Conservation (phyloP, 345 rosid genomes). For the Xanthoceras sorbifolium region DNA sequence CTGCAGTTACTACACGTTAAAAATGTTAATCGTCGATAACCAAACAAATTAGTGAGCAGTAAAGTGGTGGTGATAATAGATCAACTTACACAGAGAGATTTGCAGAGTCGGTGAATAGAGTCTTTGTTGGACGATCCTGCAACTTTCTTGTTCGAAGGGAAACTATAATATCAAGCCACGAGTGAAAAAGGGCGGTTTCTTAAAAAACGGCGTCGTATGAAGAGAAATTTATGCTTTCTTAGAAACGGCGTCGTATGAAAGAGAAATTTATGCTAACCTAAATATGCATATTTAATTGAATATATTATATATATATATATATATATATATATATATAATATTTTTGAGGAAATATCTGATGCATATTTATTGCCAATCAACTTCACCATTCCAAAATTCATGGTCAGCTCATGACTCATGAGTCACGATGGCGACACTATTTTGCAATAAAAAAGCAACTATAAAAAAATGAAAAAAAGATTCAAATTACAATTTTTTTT, state of each 20-base stretch:
- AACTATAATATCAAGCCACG: too few species aligned
- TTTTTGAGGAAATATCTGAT: too few species aligned
- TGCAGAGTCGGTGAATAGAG: background rate
- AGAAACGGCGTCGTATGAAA: background rate
- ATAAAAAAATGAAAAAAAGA: too few species aligned
- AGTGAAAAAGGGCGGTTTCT: background rate
- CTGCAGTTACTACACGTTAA: background rate
- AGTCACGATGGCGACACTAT: too few species aligned
- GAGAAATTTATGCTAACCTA: background rate
- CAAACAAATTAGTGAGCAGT: background rate
- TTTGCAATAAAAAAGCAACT: background rate
- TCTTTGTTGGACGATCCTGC: background rate
- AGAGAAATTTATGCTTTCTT: too few species aligned
- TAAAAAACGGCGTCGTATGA: slow-evolving; percentile 6
- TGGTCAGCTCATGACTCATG: too few species aligned
- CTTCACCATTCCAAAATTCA: too few species aligned
- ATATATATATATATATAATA: too few species aligned
- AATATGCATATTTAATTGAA: background rate
- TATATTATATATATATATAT: too few species aligned
- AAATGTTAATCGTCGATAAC: background rate
- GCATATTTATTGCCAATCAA: too few species aligned
- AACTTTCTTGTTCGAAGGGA: background rate
- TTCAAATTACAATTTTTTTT: background rate
- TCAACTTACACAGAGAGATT: slow-evolving; percentile 4
- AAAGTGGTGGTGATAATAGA: background rate